Base-by-base conservation (phyloP, 257 asterid genomes). In the Solanum sparsipilum region DNA sequence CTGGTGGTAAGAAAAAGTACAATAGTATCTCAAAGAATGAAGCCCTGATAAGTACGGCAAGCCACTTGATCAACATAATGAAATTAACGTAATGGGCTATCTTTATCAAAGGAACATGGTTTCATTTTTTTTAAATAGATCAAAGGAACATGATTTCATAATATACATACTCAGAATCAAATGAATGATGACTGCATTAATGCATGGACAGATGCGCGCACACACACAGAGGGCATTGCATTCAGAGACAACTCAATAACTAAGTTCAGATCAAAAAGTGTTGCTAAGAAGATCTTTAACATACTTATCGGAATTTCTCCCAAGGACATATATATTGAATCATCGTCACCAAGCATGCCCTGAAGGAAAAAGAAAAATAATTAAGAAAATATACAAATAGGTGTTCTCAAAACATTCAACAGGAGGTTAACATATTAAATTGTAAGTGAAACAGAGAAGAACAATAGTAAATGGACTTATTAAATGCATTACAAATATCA, bases 321-420 rank as follows among this genome's bases (percentile, higher is more conserved):
- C 91, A 95, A 93, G 87, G 99, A 93, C 99, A 94, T 96, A 89
- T 94, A 94, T 90, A 96, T 94, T 52, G 99, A 92, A 90, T 96
- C 99, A 87, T 96, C 99, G 39, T 95, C 98, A 46, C 98, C 98
- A 85, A 95, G 98, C 92, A 96, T 96, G 68, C 92, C 99, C 99
- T 96, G 96, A 48, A 82, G 20, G 29, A 82, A 48, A 82, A 82
- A 16, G 41, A 82, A 20, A 16, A 82, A 20, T 15, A 35, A 44
- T 44, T 79, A 27, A 27, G 85, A 44, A 44, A 27, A 44, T 2
- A 79, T 44, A 72, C 85, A 56, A 75, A 13, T 11, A 81, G 84
- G 63, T 60, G 63, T 39, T 72, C 38, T 68, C 65, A 84, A 15
- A 58, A 52, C 84, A 46, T 48, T 89, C 85, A 67, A 65, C 84